Percentiles rank a stretch among this genome's conserved stretches.
phyloP scores from a whole-genome alignment of 495 filamentous ascomycete species.

The Penicillium macrosclerotiorum region DNA sequence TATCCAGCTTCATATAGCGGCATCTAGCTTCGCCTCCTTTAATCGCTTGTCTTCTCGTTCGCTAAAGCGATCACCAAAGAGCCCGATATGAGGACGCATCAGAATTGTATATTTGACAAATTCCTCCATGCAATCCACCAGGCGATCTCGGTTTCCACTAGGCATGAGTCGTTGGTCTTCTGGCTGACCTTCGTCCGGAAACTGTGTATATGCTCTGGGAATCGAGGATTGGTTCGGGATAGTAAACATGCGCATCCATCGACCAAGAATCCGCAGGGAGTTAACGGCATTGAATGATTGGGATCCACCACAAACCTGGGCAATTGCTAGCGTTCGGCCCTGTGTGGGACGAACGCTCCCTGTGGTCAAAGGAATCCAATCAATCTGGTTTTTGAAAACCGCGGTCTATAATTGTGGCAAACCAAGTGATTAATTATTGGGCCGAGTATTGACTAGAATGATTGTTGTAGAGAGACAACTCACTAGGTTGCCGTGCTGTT shows the following conservation, averaged over 20 bases:
- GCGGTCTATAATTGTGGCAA: conserved; percentile 45
- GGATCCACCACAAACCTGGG: conserved; percentile 64
- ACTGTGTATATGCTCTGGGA: conserved; percentile 64
- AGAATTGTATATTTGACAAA: conserved; percentile 71
- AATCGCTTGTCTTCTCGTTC: conserved; percentile 43
- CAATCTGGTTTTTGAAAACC: conserved; percentile 75
- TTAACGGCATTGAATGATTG: conserved; percentile 78
- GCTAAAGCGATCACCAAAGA: conserved; percentile 66
- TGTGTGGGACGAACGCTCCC: conserved; percentile 68
- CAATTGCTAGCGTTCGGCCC: conserved; percentile 63
- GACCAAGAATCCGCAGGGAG: conserved; percentile 63
- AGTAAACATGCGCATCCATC: conserved; percentile 78
- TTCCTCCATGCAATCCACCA: conserved; percentile 79
- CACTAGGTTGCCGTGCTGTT: conserved; percentile 70
- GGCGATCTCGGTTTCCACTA: conserved; percentile 61
- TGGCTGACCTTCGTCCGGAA: conserved; percentile 53
- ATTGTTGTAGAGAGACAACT: conserved; percentile 4
- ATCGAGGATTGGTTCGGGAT: conserved; percentile 70
- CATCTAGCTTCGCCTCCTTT: conserved; percentile 15
- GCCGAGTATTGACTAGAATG: neutral
- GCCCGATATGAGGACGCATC: conserved; percentile 58
- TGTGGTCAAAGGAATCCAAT: conserved; percentile 66
- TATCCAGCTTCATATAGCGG: neutral
- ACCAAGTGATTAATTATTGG: neutral
- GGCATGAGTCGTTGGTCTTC: conserved; percentile 54